These are phyloP conservation scores for Bipolaris sorokiniana DNA, from an alignment of 2,329 filamentous ascomycete species.

Conservation along the genomic window DNA sequence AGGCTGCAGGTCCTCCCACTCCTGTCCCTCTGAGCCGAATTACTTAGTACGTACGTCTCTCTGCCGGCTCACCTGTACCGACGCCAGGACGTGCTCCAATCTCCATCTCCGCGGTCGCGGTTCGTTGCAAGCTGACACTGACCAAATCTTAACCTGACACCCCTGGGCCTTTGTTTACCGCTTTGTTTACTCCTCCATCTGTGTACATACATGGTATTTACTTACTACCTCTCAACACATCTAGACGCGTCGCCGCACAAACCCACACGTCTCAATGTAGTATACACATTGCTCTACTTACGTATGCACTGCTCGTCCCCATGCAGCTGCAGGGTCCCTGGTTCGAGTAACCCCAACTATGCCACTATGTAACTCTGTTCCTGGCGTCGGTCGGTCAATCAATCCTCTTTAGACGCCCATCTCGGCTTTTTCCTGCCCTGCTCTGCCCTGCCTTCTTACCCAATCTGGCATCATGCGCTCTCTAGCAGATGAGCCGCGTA, in stretches of 20 bases:
- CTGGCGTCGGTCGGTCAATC: neutral
- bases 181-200: slow-evolving; percentile 2
- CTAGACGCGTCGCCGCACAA: no score
- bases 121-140: slow-evolving; percentile 27
- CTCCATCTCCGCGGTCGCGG: slow-evolving; percentile 28
- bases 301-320: slow-evolving; percentile 4
- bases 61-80: slow-evolving; percentile 25
- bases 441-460: neutral
- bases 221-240: no score
- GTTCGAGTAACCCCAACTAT: neutral
- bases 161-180: neutral
- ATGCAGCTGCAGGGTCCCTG: slow-evolving; percentile 5
- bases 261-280: no score
- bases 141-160: slow-evolving; percentile 31
- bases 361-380: slow-evolving; percentile 1
- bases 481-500: neutral
- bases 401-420: neutral
- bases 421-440: neutral
- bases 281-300: no score
- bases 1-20: slow-evolving; percentile 18
- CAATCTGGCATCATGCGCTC: neutral
- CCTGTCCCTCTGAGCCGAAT: slow-evolving; percentile 19
- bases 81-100: slow-evolving; percentile 24
- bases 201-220: no score
- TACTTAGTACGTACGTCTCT: neutral